Conservation (phyloP, 257 asterid species). For the Lantana camara region DNA sequence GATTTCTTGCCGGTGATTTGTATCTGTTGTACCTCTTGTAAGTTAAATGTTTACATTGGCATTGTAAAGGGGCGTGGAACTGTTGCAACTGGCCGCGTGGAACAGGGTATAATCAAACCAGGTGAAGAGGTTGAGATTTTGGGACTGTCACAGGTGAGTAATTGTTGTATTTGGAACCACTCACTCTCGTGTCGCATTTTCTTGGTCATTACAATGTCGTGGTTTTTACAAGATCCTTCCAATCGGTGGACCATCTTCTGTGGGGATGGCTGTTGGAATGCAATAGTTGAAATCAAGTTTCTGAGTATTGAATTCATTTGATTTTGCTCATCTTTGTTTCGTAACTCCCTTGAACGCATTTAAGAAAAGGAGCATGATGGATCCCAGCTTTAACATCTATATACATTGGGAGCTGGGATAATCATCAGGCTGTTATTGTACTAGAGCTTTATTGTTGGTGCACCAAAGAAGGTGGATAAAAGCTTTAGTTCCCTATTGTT, state of each 20-base stretch:
- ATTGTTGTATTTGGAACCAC: conserved; percentile 1
- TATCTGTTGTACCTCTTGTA: conserved; percentile 1
- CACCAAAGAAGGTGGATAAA: conserved; percentile 2
- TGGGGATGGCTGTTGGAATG: not conserved
- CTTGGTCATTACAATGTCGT: not conserved
- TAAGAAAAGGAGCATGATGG: not conserved
- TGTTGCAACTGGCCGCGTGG: conserved; percentile 99
- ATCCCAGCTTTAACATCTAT: not conserved
- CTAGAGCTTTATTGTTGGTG: not conserved
- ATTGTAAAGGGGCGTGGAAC: conserved; percentile 95
- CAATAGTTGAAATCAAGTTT: conserved; percentile 7
- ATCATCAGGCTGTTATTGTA: not conserved
- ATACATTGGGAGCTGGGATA: not conserved
- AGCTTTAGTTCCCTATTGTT: not conserved
- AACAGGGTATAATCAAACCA: conserved; percentile 84
- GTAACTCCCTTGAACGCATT: not conserved
- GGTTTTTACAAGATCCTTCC: not conserved
- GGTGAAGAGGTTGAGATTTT: conserved; percentile 96
- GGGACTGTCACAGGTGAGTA: conserved; percentile 77
- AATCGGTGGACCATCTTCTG: not conserved
- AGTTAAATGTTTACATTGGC: conserved; percentile 25
- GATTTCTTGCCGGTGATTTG: conserved; percentile 1
- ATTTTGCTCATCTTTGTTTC: not conserved
- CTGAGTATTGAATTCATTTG: not conserved
- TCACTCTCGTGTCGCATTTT: not conserved